Evolutionary conservation across 441 rosid species (phyloP).

Genomic region (Jatropha multifida): DNA sequence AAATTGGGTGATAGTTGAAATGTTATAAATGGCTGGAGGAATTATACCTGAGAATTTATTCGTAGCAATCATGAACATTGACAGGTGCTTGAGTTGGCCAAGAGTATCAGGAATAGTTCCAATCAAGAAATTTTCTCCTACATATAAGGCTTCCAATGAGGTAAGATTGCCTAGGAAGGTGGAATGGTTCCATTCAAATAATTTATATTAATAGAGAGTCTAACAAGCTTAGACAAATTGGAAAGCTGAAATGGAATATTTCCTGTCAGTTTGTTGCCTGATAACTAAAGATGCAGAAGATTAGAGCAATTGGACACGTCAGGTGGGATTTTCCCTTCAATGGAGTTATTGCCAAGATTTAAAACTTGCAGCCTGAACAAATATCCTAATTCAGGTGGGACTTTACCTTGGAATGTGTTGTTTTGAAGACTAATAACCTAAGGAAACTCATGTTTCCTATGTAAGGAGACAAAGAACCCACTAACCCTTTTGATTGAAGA

Average conservation of each 20-base stretch:
- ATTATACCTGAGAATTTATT: neutral
- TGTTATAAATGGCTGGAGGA: neutral
- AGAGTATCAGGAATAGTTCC: too few species aligned
- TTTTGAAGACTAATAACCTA: neutral
- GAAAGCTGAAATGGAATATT: neutral
- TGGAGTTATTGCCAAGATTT: conserved; percentile 12
- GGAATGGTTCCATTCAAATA: too few species aligned
- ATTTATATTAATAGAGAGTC: neutral
- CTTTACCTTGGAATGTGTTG: conserved; percentile 12
- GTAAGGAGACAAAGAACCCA: neutral
- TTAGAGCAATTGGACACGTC: neutral
- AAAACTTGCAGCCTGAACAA: conserved; percentile 10
- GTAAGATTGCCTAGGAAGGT: too few species aligned
- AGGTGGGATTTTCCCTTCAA: conserved; percentile 22
- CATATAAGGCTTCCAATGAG: too few species aligned
- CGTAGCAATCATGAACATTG: too few species aligned
- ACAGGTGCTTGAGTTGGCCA: too few species aligned
- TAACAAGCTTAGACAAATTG: conserved; percentile 6
- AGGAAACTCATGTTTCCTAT: too few species aligned
- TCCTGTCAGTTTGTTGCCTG: neutral
- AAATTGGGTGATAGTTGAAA: too few species aligned
- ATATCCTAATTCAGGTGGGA: conserved; percentile 20
- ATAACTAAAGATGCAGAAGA: too few species aligned
- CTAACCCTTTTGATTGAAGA: neutral
- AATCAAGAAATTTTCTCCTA: too few species aligned